Base-by-base conservation (phyloP, 2,329 filamentous ascomycete species). In the Cordyceps javanica region DNA sequence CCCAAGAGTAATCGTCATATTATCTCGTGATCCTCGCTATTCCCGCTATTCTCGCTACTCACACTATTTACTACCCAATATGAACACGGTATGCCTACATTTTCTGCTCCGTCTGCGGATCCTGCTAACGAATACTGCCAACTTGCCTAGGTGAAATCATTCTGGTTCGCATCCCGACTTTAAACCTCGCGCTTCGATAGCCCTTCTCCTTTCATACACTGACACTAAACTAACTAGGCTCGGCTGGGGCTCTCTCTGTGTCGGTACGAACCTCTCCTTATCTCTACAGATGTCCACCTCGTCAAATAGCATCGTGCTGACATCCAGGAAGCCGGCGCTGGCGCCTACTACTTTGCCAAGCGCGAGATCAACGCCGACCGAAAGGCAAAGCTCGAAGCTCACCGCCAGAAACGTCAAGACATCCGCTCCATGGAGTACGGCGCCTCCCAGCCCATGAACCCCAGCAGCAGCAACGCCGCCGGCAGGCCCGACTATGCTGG, bases 341-440 rank as follows among this genome's bases (percentile, higher is more conserved):
- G 88, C 62, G 91, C 93, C 67, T 99, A 97, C 80, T 91, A 90
- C 78, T 96, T 97, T 71, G 94, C 94, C 62, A 99, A 99, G 81
- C 82, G 85, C 69, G 87, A 87, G 72, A 96, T 99, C 81, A 96
- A 97, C 70, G 89, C 89, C 65, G 91, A 97, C 73, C 89, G 93
- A 62, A 80, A 83, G 60, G 77, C 83, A 60, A 85, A 90, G 67
- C 83, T 88, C 63, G 82, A 88, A 65, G 85, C 88, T 60, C 81
- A 79, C 59, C 80, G 82, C 57, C 75, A 83, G 65, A 86, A 88
- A 75, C 87, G 81, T 75, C 81, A 80, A 59, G 75, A 78, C 65
- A 75, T 79, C 41, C 74, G 80, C 26, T 77, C 77, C n/a, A 72
- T 85, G 60, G 82, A 86, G 66, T 72, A 80, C 62, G 70, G 73